These are phyloP conservation scores for Setomelanomma holmii DNA, from an alignment of 2,329 filamentous ascomycete genomes.

Conservation along the genomic window DNA sequence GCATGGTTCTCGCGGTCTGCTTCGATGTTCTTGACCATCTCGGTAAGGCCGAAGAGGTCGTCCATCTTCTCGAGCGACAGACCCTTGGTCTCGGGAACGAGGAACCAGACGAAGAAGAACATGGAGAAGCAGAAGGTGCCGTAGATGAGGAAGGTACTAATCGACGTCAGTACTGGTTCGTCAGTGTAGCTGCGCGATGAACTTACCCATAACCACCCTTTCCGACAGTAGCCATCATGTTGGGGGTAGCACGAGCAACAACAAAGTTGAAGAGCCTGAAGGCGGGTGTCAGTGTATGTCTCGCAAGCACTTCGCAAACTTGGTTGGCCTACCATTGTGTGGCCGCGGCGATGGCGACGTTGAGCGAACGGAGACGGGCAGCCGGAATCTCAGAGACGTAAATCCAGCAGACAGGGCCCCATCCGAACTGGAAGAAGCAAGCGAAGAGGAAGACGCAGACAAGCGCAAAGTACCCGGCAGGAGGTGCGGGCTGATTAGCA, in stretches of 20 bases:
- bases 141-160: slow-evolving; percentile 73
- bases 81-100: slow-evolving; percentile 77
- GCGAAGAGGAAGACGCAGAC: slow-evolving; percentile 77
- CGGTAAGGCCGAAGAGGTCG: slow-evolving; percentile 68
- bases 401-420: slow-evolving; percentile 77
- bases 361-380: slow-evolving; percentile 69
- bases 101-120: slow-evolving; percentile 71
- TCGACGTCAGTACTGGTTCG: slow-evolving; percentile 44
- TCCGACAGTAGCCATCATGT: slow-evolving; percentile 68
- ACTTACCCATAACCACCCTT: slow-evolving; percentile 57
- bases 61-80: slow-evolving; percentile 69
- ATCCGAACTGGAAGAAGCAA: slow-evolving; percentile 66
- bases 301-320: no score
- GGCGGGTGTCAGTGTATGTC: no score
- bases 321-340: no score
- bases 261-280: slow-evolving; percentile 80
- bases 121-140: slow-evolving; percentile 70
- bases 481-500: slow-evolving; percentile 61
- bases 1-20: slow-evolving; percentile 38
- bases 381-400: slow-evolving; percentile 75
- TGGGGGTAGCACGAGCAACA: slow-evolving; percentile 70
- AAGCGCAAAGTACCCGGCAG: slow-evolving; percentile 73
- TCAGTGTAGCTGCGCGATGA: slow-evolving; percentile 35
- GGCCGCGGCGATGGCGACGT: slow-evolving; percentile 71
- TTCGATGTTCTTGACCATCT: slow-evolving; percentile 50